Percentiles rank a stretch among this genome's conserved stretches.
Evolutionary conservation across 495 filamentous ascomycete genomes (phyloP).

Genomic region (Umbilicaria muhlenbergii): DNA sequence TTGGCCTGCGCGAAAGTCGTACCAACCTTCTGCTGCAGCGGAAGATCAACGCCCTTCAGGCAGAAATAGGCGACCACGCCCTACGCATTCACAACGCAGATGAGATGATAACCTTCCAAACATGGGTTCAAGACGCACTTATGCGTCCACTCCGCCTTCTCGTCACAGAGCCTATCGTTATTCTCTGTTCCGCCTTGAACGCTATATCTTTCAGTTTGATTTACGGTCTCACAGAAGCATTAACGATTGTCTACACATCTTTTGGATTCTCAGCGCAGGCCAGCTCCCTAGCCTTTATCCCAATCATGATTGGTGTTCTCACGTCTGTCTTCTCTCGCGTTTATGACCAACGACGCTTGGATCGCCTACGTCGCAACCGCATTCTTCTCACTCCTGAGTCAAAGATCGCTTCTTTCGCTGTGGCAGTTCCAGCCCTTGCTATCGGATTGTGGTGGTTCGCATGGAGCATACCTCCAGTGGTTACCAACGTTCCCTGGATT

Average conservation of each 20-base stretch:
- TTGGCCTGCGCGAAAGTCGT: constrained; percentile 24
- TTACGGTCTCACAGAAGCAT: constrained; percentile 35
- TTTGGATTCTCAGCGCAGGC: constrained; percentile 22
- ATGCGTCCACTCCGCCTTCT: constrained; percentile 27
- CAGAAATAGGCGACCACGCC: constrained; percentile 11
- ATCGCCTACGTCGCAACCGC: constrained; percentile 13
- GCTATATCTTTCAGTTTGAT: constrained; percentile 31
- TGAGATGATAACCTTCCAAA: constrained; percentile 19
- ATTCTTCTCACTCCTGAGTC: constrained; percentile 25
- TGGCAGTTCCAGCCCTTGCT: constrained; percentile 29
- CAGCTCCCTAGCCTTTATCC: constrained; percentile 27
- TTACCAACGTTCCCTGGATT: constrained; percentile 23
- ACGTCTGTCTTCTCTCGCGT: constrained; percentile 26
- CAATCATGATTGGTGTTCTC: constrained; percentile 25
- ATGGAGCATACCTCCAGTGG: constrained; percentile 32
- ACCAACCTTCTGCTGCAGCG: constrained; percentile 21
- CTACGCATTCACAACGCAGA: constrained; percentile 25
- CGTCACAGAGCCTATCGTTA: constrained; percentile 33
- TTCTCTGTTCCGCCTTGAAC: constrained; percentile 26
- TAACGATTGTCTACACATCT: constrained; percentile 26
- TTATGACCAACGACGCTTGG: constrained; percentile 20
- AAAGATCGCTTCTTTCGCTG: constrained; percentile 28
- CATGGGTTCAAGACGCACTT: constrained; percentile 24
- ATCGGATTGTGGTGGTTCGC: constrained; percentile 34
- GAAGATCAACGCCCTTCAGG: constrained; percentile 18